A percentile compares a stretch with the other conserved stretches of the same genome.
Evolutionary conservation across 306 rosid genomes (phyloP).

Genomic region (Coriaria nepalensis): DNA sequence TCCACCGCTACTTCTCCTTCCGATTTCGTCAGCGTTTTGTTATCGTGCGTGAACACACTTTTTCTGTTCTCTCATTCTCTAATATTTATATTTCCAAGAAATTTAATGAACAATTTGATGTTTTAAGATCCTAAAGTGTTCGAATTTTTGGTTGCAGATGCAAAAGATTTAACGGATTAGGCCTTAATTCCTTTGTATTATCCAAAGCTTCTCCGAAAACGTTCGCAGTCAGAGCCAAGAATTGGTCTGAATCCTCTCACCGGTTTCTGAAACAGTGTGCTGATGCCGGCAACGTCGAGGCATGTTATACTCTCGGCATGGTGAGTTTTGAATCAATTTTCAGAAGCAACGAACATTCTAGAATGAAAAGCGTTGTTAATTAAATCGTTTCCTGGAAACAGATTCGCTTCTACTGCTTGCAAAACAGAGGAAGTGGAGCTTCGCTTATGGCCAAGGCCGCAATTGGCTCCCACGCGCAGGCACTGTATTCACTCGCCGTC

Average conservation of each 20-base stretch:
- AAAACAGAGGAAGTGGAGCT: conserved; percentile 69
- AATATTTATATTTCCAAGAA: background rate
- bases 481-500: conserved; percentile 68
- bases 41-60: conserved; percentile 42
- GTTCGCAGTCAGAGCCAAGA: conserved; percentile 36
- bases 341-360: background rate
- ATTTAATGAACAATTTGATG: background rate
- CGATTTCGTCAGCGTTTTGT: conserved; percentile 46
- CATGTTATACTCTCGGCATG: conserved; percentile 90
- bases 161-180: conserved; percentile 51
- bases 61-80: background rate
- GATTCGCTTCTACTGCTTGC: conserved; percentile 89
- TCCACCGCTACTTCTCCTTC: conserved; percentile 46
- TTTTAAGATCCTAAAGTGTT: background rate
- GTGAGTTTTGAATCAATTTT: conserved; percentile 23
- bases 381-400: conserved; percentile 16
- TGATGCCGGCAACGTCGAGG: conserved; percentile 84
- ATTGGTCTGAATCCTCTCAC: conserved; percentile 72
- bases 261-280: conserved; percentile 64
- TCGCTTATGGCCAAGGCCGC: conserved; percentile 87
- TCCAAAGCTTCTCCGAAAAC: conserved; percentile 47
- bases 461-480: conserved; percentile 74
- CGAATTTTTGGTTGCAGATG: conserved; percentile 34
- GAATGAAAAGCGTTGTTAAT: background rate
- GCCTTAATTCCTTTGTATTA: conserved; percentile 37